A percentile compares a stretch with the other conserved stretches of the same genome.
Conservation (phyloP, 495 filamentous ascomycete species). For the Aspergillus sclerotioniger region DNA sequence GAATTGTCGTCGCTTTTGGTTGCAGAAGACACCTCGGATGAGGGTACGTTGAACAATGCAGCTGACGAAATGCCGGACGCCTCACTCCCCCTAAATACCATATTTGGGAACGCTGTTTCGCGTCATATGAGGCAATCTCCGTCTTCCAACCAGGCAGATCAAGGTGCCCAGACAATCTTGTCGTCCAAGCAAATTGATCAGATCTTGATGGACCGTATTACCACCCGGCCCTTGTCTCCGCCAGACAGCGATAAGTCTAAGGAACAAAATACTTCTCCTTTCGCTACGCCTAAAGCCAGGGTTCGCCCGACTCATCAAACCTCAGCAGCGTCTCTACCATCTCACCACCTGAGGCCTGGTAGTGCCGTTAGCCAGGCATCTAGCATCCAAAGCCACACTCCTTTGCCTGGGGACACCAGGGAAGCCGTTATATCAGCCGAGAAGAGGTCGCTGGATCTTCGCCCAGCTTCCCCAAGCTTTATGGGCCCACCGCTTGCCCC, state of each 20-base stretch:
- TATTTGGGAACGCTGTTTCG: constrained; percentile 44
- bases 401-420: constrained; percentile 77
- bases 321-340: constrained; percentile 30
- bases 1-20: constrained; percentile 31
- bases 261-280: constrained; percentile 35
- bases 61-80: constrained; percentile 42
- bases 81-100: constrained; percentile 40
- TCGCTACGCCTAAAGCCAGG: constrained; percentile 38
- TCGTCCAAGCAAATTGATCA: constrained; percentile 71
- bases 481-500: constrained; percentile 90
- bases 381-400: constrained; percentile 55
- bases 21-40: constrained; percentile 55
- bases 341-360: constrained; percentile 55
- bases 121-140: constrained; percentile 27
- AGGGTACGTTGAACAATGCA: constrained; percentile 34
- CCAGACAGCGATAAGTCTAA: constrained; percentile 32
- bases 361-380: constrained; percentile 65
- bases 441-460: constrained; percentile 50
- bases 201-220: constrained; percentile 51
- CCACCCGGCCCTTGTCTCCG: constrained; percentile 32
- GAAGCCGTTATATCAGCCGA: constrained; percentile 80
- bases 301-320: constrained; percentile 37
- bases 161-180: constrained; percentile 70
- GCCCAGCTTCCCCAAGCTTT: constrained; percentile 40
- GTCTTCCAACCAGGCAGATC: constrained; percentile 55